Evolutionary conservation across 139 green algal species (phyloP).

Genomic region (Edaphochlamys debaryana): DNA sequence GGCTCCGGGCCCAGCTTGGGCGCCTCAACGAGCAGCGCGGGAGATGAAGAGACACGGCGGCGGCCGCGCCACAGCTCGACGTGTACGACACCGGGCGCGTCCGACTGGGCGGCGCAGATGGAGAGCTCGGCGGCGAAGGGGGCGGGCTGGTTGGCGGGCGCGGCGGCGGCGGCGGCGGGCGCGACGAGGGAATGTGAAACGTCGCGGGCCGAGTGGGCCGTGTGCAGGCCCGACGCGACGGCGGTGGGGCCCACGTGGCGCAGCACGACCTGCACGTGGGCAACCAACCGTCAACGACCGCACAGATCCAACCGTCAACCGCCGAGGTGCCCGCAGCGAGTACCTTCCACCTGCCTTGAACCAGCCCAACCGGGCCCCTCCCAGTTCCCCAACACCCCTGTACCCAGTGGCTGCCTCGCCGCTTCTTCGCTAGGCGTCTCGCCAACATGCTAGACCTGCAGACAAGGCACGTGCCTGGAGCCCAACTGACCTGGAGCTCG

Average conservation of each 20-base stretch:
- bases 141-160: too few relatives aligned
- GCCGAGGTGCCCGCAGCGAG: too few relatives aligned
- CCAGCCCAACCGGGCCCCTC: too few relatives aligned
- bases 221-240: constrained; percentile 23
- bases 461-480: too few relatives aligned
- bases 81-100: constrained; percentile 16
- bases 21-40: constrained; percentile 14
- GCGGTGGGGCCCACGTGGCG: constrained; percentile 15
- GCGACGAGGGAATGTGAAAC: neutral
- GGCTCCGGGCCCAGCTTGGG: neutral
- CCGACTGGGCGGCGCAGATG: neutral
- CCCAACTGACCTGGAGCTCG: constrained; percentile 9
- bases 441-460: too few relatives aligned
- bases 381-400: too few relatives aligned
- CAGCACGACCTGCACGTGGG: constrained; percentile 10
- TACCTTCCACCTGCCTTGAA: too few relatives aligned
- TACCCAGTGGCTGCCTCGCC: too few relatives aligned
- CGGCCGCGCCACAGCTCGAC: constrained; percentile 34
- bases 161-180: neutral
- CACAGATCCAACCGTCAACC: too few relatives aligned
- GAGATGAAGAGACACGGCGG: neutral
- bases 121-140: neutral
- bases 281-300: too few relatives aligned
- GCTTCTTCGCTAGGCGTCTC: too few relatives aligned
- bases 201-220: neutral